Conservation (phyloP, 441 rosid species). For the Populus hybrid region DNA sequence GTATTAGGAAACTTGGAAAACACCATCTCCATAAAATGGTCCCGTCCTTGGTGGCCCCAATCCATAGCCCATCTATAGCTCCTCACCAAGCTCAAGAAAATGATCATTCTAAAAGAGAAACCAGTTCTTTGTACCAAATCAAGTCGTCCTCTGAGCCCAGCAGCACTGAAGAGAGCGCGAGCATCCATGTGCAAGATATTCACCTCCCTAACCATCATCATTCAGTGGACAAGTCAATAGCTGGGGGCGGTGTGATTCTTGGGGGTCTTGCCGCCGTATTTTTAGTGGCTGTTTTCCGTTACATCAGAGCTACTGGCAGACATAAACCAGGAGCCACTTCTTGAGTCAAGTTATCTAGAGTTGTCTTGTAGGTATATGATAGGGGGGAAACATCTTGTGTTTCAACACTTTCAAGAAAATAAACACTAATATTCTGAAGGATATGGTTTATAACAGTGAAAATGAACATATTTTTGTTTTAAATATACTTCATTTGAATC, state of each 20-base stretch:
- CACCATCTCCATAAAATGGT: slow-evolving; percentile 13
- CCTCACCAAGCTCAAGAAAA: slow-evolving; percentile 9
- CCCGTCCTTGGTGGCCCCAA: slow-evolving; percentile 12
- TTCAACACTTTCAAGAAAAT: not conserved
- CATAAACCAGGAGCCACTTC: slow-evolving; percentile 29
- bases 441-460: not conserved
- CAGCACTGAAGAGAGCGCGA: not conserved
- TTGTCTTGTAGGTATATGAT: not conserved
- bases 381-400: not conserved
- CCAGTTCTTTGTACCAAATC: not conserved
- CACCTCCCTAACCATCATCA: slow-evolving; percentile 34
- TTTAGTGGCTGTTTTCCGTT: slow-evolving; percentile 65
- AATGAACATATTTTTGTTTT: not conserved
- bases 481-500: not conserved
- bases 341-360: not conserved
- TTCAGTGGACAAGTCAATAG: slow-evolving; percentile 59
- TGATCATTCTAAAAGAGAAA: not conserved
- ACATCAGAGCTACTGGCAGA: slow-evolving; percentile 69
- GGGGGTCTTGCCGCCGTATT: slow-evolving; percentile 71
- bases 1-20: slow-evolving; percentile 46
- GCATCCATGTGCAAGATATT: slow-evolving; percentile 22
- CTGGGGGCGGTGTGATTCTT: slow-evolving; percentile 49
- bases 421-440: not conserved
- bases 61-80: slow-evolving; percentile 25
- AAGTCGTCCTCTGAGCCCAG: not conserved